phyloP scores from a whole-genome alignment of 1,284 basidiomycete genomes.

The Cryptococcus jaspeensis region DNA sequence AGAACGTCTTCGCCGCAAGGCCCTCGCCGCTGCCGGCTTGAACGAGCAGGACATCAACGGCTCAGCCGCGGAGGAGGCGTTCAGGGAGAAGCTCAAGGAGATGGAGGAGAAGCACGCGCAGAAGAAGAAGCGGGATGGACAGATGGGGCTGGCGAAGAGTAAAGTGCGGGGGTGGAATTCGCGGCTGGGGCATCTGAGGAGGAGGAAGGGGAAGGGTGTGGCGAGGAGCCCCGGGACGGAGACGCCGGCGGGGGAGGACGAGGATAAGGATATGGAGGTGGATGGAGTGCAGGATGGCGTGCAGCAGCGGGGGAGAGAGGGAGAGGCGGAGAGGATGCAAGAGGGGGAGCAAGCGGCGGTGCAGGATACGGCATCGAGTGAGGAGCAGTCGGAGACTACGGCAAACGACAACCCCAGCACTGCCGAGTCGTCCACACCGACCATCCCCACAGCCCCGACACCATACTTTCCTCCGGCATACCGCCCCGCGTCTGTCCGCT shows the following conservation, averaged over 20 bases:
- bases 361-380: too few species aligned
- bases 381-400: background rate
- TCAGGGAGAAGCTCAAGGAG: constrained; percentile 37
- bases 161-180: constrained; percentile 42
- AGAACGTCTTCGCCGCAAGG: constrained; percentile 40
- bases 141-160: constrained; percentile 25
- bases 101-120: constrained; percentile 32
- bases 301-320: background rate
- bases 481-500: constrained; percentile 44
- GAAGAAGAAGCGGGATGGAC: constrained; percentile 25
- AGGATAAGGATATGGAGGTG: constrained; percentile 15
- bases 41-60: constrained; percentile 31
- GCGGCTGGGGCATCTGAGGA: constrained; percentile 21
- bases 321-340: background rate
- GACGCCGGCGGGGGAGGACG: constrained; percentile 1
- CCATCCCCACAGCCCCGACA: background rate
- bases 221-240: constrained; percentile 5
- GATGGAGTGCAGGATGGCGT: constrained; percentile 4
- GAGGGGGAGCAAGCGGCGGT: background rate
- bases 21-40: constrained; percentile 40
- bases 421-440: background rate
- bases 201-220: constrained; percentile 12
- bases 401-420: background rate
- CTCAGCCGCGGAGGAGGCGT: constrained; percentile 18
- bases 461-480: constrained; percentile 46